phyloP scores from a whole-genome alignment of 78 protist species.

The Cyanophora paradoxa region DNA sequence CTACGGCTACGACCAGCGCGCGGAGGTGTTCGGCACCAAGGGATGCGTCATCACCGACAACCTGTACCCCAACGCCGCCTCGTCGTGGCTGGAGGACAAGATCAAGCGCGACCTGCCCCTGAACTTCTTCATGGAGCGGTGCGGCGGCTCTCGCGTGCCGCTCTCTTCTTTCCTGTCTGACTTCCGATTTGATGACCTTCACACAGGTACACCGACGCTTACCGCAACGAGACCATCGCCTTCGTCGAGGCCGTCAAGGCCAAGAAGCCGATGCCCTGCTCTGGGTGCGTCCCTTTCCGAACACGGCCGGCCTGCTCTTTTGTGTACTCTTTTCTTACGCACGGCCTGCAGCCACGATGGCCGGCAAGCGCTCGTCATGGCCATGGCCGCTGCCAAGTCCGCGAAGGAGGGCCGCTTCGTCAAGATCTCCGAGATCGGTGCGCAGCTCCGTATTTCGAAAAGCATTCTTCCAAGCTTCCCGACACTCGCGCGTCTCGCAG shows the following conservation, averaged over 20 bases:
- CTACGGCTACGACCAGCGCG: conserved; percentile 23
- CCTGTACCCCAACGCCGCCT: not conserved
- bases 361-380: not conserved
- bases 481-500: too few relatives aligned
- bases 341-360: not conserved
- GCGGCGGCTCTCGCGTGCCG: not conserved
- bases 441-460: too few relatives aligned
- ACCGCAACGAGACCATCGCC: not conserved
- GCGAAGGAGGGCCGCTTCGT: conserved; percentile 11
- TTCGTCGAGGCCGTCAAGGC: not conserved
- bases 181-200: not conserved
- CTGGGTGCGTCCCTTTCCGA: not conserved
- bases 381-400: not conserved
- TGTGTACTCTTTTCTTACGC: not conserved
- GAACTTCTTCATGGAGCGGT: conserved; percentile 8
- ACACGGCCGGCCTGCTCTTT: not conserved
- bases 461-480: too few relatives aligned
- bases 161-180: not conserved
- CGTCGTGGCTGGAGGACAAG: not conserved
- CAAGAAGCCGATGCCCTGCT: conserved; percentile 9
- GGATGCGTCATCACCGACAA: not conserved
- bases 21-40: conserved; percentile 13
- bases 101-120: conserved; percentile 3
- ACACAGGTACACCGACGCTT: not conserved
- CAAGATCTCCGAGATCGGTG: not conserved